phyloP scores from a whole-genome alignment of 139 green algal species.

The Parachlorella kessleri region DNA sequence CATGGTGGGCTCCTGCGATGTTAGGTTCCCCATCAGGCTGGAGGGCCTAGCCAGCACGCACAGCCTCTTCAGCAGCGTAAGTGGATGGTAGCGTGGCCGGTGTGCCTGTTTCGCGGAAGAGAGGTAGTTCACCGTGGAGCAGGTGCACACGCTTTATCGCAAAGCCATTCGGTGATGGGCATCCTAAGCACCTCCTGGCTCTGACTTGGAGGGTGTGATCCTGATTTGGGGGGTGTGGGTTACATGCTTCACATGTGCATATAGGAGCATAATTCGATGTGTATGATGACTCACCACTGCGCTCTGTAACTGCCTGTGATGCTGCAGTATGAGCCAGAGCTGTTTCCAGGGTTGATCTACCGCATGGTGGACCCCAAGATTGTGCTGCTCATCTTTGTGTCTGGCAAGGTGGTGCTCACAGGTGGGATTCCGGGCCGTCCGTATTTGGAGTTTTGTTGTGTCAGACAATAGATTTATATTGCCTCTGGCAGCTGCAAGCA shows the following conservation, averaged over 20 bases:
- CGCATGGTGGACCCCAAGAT: conserved; percentile 98
- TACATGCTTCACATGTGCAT: background rate
- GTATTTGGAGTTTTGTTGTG: no score
- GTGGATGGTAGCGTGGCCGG: background rate
- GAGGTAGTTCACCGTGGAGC: no score
- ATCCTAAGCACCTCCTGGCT: no score
- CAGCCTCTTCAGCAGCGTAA: conserved; percentile 80
- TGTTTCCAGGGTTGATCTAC: conserved; percentile 99
- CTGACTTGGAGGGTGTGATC: background rate
- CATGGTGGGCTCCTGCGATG: conserved; percentile 98
- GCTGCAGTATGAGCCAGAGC: conserved; percentile 96
- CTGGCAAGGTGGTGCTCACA: conserved; percentile 94
- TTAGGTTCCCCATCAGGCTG: conserved; percentile 97
- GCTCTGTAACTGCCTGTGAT: background rate
- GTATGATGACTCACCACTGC: no score
- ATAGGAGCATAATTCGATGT: no score
- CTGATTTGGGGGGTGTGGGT: background rate
- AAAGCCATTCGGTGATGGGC: no score
- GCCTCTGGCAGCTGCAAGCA: no score
- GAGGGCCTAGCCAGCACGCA: conserved; percentile 91
- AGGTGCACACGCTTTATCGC: no score
- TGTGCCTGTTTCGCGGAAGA: background rate
- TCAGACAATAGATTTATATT: no score
- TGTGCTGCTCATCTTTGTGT: conserved; percentile 99
- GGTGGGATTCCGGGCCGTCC: no score